These are phyloP conservation scores for Alternaria atra DNA, from an alignment of 2,329 filamentous ascomycete species.

Conservation along the genomic window DNA sequence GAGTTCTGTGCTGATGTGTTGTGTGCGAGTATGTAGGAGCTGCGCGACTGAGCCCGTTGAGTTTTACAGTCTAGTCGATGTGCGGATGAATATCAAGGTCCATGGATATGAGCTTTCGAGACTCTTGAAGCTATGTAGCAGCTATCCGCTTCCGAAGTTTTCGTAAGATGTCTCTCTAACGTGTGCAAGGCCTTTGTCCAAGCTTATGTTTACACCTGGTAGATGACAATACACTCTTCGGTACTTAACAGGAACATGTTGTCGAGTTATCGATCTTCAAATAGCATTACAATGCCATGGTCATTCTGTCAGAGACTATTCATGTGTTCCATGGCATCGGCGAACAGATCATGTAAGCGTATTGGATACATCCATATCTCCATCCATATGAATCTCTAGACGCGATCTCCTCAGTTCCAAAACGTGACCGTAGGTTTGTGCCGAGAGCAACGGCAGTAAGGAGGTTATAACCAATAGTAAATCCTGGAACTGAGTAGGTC, in stretches of 20 bases:
- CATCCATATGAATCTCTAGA: background rate
- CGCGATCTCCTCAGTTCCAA: background rate
- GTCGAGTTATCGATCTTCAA: background rate
- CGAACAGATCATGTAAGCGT: background rate
- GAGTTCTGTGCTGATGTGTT: background rate
- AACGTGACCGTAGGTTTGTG: background rate
- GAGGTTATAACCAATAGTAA: no score
- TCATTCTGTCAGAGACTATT: background rate
- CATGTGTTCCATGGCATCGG: background rate
- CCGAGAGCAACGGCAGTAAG: background rate
- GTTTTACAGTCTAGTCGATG: background rate
- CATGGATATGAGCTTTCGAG: background rate
- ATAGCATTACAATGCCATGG: background rate
- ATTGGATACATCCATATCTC: background rate
- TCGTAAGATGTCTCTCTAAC: background rate
- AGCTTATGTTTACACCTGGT: background rate
- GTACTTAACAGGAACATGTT: background rate
- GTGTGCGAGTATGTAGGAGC: background rate
- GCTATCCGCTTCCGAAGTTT: background rate
- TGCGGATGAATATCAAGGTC: background rate
- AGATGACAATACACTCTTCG: background rate
- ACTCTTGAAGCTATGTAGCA: background rate
- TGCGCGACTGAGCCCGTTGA: background rate
- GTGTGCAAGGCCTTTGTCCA: background rate
- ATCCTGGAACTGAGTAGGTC: no score